Evolutionary conservation across 1,284 basidiomycete genomes (phyloP).

Genomic region (Malassezia cuniculi): DNA sequence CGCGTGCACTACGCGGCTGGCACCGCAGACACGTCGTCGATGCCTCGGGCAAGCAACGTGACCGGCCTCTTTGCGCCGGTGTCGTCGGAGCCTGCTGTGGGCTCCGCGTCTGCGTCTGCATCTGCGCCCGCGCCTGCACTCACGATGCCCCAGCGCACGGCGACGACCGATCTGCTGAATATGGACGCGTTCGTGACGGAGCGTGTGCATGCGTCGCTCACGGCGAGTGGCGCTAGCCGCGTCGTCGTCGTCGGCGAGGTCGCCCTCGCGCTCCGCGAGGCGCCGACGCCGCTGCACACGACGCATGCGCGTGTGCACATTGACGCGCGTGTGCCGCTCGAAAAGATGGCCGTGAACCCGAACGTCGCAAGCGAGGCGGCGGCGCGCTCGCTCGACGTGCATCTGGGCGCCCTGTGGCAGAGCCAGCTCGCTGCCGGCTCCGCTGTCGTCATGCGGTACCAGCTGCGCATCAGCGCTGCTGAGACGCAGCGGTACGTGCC

Average conservation of each 20-base stretch:
- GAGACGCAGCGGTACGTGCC: constrained; percentile 45
- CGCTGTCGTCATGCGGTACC: constrained; percentile 49
- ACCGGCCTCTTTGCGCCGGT: too few species aligned
- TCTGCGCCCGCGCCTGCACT: too few species aligned
- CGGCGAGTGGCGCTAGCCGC: constrained; percentile 44
- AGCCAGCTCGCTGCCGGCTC: constrained; percentile 1
- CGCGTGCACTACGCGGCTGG: too few species aligned
- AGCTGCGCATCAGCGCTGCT: constrained; percentile 47
- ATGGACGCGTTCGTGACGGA: constrained; percentile 47
- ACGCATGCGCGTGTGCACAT: constrained; percentile 41
- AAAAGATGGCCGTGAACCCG: constrained; percentile 51
- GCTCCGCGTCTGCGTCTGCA: too few species aligned
- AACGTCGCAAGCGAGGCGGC: constrained; percentile 46
- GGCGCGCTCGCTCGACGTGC: constrained; percentile 48
- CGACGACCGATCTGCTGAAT: neutral
- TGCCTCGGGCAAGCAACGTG: too few species aligned
- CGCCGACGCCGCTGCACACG: constrained; percentile 26
- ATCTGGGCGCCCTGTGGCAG: constrained; percentile 45
- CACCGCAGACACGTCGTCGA: too few species aligned
- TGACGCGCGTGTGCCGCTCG: constrained; percentile 48
- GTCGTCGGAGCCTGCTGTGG: too few species aligned
- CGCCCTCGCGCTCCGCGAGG: constrained; percentile 16
- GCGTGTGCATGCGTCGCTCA: constrained; percentile 49
- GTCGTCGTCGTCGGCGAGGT: constrained; percentile 51
- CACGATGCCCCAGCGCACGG: too few species aligned